Percentiles rank a stretch among this genome's conserved stretches.
phyloP scores from a whole-genome alignment of 2,329 filamentous ascomycete genomes.

The Aspergillus sojae region DNA sequence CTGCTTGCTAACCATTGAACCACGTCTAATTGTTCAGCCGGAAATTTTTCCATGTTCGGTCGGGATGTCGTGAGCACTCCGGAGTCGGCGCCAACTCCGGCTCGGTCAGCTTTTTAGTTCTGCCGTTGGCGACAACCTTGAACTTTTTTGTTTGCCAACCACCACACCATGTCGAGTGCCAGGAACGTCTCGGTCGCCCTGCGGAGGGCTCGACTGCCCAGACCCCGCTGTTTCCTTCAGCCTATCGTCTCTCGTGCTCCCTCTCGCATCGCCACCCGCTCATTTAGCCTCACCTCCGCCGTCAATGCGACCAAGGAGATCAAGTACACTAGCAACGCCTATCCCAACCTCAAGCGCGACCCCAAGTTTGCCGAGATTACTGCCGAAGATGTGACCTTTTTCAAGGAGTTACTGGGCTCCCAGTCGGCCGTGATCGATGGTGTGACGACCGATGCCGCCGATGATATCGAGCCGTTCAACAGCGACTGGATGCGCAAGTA shows the following conservation, averaged over 20 bases:
- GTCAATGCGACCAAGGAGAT: constrained; percentile 42
- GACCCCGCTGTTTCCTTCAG: constrained; percentile 27
- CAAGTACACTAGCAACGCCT: constrained; percentile 81
- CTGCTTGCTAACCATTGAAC: not conserved
- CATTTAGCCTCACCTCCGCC: constrained; percentile 34
- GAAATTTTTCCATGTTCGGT: not conserved
- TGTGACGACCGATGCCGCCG: constrained; percentile 70
- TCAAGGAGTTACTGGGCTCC: constrained; percentile 77
- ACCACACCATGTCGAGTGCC: constrained; percentile 32
- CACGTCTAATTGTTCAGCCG: not conserved
- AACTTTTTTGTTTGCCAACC: not conserved
- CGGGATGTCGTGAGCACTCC: not conserved
- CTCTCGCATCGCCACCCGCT: constrained; percentile 24
- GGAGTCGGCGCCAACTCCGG: constrained; percentile 1
- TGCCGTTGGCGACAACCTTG: not conserved
- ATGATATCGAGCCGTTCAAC: constrained; percentile 91
- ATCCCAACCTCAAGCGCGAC: constrained; percentile 78
- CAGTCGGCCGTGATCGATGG: constrained; percentile 83
- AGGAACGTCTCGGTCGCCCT: constrained; percentile 35
- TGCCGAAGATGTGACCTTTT: constrained; percentile 77
- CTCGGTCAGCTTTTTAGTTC: constrained; percentile 5
- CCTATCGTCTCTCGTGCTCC: constrained; percentile 24
- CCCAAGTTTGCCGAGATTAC: constrained; percentile 70
- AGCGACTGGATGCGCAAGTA: constrained; percentile 99
- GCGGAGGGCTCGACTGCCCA: constrained; percentile 37